These are phyloP conservation scores for Schwanniomyces polymorphus DNA, from an alignment of 805 yeast species.

Conservation along the genomic window DNA sequence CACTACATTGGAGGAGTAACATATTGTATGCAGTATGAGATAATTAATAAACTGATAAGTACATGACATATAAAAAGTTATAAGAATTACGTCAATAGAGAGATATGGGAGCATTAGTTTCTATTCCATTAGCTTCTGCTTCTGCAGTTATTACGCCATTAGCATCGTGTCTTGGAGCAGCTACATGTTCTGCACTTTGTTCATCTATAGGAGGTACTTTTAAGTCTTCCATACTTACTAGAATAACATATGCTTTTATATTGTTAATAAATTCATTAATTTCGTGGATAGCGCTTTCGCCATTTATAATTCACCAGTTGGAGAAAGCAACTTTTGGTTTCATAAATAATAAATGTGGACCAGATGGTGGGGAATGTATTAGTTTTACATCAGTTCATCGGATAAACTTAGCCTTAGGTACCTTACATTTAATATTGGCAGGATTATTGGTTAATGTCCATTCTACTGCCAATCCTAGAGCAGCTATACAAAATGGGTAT, in stretches of 20 bases:
- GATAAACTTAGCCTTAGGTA: constrained; percentile 82
- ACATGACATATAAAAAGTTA: background rate
- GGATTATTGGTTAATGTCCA: constrained; percentile 67
- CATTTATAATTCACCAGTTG: constrained; percentile 71
- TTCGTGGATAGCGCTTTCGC: constrained; percentile 91
- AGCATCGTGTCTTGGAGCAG: constrained; percentile 81
- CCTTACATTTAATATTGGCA: constrained; percentile 74
- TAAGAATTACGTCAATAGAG: background rate
- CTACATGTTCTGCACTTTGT: constrained; percentile 66
- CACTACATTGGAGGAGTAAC: no score
- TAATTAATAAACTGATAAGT: background rate
- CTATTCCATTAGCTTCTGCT: constrained; percentile 67
- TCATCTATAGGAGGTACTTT: constrained; percentile 55
- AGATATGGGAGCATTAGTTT: constrained; percentile 65
- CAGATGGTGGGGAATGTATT: constrained; percentile 70
- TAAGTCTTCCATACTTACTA: constrained; percentile 76
- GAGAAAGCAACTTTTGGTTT: constrained; percentile 69
- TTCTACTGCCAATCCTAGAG: constrained; percentile 74
- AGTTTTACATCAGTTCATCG: constrained; percentile 96
- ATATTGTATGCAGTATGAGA: no score
- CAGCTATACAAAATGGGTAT: constrained; percentile 85
- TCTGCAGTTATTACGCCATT: constrained; percentile 32
- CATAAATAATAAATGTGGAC: constrained; percentile 68
- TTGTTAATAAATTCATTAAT: constrained; percentile 75
- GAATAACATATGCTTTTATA: constrained; percentile 81